Evolutionary conservation across 768 basidiomycete genomes (phyloP).

Genomic region (Panaeolus papilionaceus): DNA sequence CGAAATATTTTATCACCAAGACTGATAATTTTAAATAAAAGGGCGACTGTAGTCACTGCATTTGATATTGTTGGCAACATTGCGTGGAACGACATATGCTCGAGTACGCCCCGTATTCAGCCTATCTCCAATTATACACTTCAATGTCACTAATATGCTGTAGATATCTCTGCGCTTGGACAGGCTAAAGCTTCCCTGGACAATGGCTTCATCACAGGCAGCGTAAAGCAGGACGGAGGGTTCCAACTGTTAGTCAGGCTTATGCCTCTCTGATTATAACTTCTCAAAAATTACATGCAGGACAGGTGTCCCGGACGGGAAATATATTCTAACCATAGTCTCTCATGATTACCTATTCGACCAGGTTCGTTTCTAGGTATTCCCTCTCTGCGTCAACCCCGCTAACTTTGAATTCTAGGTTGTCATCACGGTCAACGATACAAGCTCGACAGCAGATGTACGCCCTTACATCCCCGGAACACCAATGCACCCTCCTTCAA

Average conservation of each 20-base stretch:
- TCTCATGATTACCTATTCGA: slow-evolving; percentile 76
- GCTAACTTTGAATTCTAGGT: slow-evolving; percentile 46
- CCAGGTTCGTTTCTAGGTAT: slow-evolving; percentile 48
- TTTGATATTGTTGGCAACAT: slow-evolving; percentile 67
- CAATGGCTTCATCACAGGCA: slow-evolving; percentile 57
- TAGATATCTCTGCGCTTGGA: slow-evolving; percentile 51
- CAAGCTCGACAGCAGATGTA: slow-evolving; percentile 46
- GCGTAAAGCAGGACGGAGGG: slow-evolving; percentile 60
- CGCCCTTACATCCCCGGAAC: slow-evolving; percentile 73
- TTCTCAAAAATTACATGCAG: slow-evolving; percentile 39
- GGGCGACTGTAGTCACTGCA: slow-evolving; percentile 35
- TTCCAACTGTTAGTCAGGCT: slow-evolving; percentile 68
- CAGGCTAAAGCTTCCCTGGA: slow-evolving; percentile 67
- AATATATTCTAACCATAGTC: slow-evolving; percentile 70
- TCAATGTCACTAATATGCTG: background rate
- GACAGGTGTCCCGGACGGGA: slow-evolving; percentile 70
- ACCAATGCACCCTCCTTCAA: slow-evolving; percentile 63
- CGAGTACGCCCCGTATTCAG: slow-evolving; percentile 46
- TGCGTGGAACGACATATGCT: slow-evolving; percentile 75
- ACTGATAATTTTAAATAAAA: background rate
- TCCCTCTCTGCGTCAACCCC: slow-evolving; percentile 7
- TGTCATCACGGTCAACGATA: slow-evolving; percentile 66
- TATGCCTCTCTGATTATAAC: background rate
- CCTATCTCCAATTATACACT: slow-evolving; percentile 9
- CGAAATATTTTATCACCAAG: background rate